Evolutionary conservation across 805 yeast genomes (phyloP), one percentile per base, ranked within the genome.

Genomic region (Starmerella vaccinii): DNA sequence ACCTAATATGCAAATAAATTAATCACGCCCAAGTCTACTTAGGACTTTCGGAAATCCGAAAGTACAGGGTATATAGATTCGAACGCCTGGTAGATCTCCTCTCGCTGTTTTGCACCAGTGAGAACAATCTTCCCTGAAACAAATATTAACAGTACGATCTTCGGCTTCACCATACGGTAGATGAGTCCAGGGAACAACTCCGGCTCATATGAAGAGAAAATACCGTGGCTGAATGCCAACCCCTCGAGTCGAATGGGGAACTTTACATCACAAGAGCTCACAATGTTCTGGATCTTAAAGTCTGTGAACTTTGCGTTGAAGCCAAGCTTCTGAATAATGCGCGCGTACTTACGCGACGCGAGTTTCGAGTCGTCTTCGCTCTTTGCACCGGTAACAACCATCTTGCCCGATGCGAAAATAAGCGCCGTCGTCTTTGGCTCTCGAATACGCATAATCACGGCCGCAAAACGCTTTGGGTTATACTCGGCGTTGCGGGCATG

Each of bases 331-430:
- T 92, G 98, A 59, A 92, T 92, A 64, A 92, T 92, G 73, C 98
- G 81, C 1, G 98, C 98, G 63, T 92, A 92, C 67, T 92, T 92
- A 71, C 98, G 80, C 19, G 96, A 87, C 1, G 98, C 98, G 58
- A 92, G 76, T 68, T 92, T 92, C n/a, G 97, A 87, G 66, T 92
- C 97, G 65, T 92, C 97, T 68, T 92, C 98, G 33, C 95, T 84
- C 68, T 92, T 92, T 22, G 98, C 98, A 77, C 98, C 98, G 27
- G 97, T 92, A 15, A 92, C 98, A 59, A 92, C 98, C 98, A 92
- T 92, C 69, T 92, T 92, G 63, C 98, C 98, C 2, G 97, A 88
- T 1, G 98, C 98, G 68, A 92, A 92, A 58, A 92, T 92, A 59
- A 92, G 75, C 0, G 98, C 97, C 2, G 98, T 92, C 1, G 98